Base-by-base conservation (phyloP, 164 flowering plant genomes). In the Macadamia integrifolia region DNA sequence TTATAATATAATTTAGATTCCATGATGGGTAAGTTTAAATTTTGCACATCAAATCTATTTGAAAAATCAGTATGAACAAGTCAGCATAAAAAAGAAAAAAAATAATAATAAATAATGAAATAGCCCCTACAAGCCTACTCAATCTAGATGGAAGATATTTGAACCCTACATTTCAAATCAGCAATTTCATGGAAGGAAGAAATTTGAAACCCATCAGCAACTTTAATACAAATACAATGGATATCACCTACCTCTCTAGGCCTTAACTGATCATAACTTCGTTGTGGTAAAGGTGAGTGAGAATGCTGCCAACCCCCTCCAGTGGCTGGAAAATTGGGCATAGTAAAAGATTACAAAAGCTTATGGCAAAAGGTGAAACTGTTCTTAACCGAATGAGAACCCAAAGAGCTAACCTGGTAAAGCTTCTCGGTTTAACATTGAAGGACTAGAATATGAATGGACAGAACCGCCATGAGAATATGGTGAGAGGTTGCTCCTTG, bases 401-500 rank as follows among this genome's bases (percentile, higher is more conserved):
- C 31, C 7, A n/a, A 56, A 44, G 2, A 35, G 32, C 12, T 62
- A 76, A 82, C 83, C 83, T 76, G 80, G 42, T 69, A 57, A 29
- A 18, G 62, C 59, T 60, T 66, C 74, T 31, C 23, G 71, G 57
- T 62, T 71, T 61, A 64, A 72, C 48, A 62, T n/a, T 64, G 71
- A 44, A 68, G 66, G 6, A 60, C 77, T 66, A 28, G 53, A 13
- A 72, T 46, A 70, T 65, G 82, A 75, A 35, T 56, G 69, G 15
- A 72, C 59, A 46, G 80, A 74, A 72, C 65, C 73, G 69, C 71
- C 72, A 5, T 31, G 62, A 58, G 80, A 76, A 72, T 67, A 72
- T 13, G 75, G 66, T 55, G 75, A 58, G 6, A 52, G 58, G 42
- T 67, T 40, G 3, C 58, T 65, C 32, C 66, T 77, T 9, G 14